Conservation (phyloP, 2,329 filamentous ascomycete genomes). For the Claviceps arundinis region DNA sequence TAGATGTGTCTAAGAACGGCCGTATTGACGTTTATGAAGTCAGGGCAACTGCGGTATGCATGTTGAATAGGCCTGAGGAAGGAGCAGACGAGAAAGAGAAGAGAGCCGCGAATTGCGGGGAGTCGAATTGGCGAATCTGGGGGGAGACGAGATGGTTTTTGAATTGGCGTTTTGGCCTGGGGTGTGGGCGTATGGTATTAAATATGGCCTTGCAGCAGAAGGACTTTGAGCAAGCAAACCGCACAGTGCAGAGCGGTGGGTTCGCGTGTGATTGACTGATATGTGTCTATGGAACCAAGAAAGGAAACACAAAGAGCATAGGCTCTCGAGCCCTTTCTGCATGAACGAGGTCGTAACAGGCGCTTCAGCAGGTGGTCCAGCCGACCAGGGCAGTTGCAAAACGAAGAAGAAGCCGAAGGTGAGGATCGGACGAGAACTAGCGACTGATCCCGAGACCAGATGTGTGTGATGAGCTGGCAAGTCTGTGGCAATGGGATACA, state of each 20-base stretch:
- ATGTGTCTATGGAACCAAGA: not conserved
- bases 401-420: constrained; percentile 1
- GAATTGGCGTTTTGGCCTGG: constrained; percentile 1
- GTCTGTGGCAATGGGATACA: constrained; percentile 2
- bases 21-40: constrained; percentile 25
- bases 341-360: not conserved
- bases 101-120: constrained; percentile 5
- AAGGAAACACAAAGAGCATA: not conserved
- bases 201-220: not conserved
- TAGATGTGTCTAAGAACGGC: constrained; percentile 14
- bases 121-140: constrained; percentile 6
- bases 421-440: constrained; percentile 4
- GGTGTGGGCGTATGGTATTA: constrained; percentile 1
- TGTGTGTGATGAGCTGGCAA: constrained; percentile 8
- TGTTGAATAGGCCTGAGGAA: constrained; percentile 19
- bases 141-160: constrained; percentile 1
- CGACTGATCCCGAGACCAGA: constrained; percentile 2
- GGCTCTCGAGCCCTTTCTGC: not conserved
- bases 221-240: not conserved
- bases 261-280: not conserved
- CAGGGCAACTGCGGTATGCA: constrained; percentile 20
- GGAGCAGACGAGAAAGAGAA: constrained; percentile 2
- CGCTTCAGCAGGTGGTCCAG: not conserved
- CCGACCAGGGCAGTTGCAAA: constrained; percentile 2
- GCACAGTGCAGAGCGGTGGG: constrained; percentile 1